These are phyloP conservation scores for Logfia minima DNA, from an alignment of 129 eudicot species.

Conservation along the genomic window DNA sequence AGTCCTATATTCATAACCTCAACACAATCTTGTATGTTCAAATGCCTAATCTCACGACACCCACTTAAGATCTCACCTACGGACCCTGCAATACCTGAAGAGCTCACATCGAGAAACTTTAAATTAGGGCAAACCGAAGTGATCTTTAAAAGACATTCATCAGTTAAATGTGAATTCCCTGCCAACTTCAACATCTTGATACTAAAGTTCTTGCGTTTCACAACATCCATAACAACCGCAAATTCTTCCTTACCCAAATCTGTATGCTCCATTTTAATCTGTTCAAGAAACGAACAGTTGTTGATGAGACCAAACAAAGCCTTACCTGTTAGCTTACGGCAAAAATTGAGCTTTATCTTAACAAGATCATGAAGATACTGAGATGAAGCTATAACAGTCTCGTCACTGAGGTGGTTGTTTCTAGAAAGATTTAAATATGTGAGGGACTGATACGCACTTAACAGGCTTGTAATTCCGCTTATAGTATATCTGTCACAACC, in stretches of 20 bases:
- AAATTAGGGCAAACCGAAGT: conserved; percentile 47
- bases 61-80: conserved; percentile 36
- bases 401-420: conserved; percentile 34
- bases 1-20: conserved; percentile 42
- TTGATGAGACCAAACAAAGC: conserved; percentile 39
- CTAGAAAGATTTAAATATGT: conserved; percentile 37
- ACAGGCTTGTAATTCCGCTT: conserved; percentile 39
- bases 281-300: conserved; percentile 43
- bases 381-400: conserved; percentile 27
- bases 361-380: conserved; percentile 38
- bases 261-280: conserved; percentile 42
- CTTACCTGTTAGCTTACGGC: conserved; percentile 36
- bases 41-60: conserved; percentile 45
- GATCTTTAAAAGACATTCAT: conserved; percentile 39
- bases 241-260: conserved; percentile 33
- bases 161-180: conserved; percentile 28
- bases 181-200: conserved; percentile 42
- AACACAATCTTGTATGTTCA: conserved; percentile 41
- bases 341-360: conserved; percentile 41
- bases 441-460: conserved; percentile 39
- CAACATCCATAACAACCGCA: not conserved
- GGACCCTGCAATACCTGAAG: conserved; percentile 34
- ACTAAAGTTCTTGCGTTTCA: conserved; percentile 12
- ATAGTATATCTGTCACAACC: conserved; percentile 36
- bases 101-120: conserved; percentile 43